Conservation (phyloP, 306 rosid genomes). For the Arachis stenosperma region DNA sequence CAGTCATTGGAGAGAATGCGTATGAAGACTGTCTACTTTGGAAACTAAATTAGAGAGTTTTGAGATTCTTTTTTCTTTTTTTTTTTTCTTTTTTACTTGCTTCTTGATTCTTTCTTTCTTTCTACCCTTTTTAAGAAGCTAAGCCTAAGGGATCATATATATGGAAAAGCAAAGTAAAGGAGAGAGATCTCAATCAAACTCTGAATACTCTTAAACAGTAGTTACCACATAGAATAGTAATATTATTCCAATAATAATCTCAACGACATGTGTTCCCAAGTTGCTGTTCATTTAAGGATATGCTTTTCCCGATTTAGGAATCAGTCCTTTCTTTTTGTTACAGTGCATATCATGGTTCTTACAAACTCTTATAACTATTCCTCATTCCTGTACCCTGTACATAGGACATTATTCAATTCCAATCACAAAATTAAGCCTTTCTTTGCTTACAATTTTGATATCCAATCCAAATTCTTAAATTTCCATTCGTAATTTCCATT, state of each 20-base stretch:
- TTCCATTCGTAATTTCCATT: no score
- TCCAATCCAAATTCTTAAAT: no score
- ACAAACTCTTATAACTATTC: no score
- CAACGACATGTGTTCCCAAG: constrained; percentile 47
- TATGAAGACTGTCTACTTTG: constrained; percentile 78
- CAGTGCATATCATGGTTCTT: constrained; percentile 29
- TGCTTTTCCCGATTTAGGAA: constrained; percentile 60
- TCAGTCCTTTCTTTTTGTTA: constrained; percentile 37
- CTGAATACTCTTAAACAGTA: constrained; percentile 51
- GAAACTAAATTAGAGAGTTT: constrained; percentile 59
- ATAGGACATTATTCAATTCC: no score
- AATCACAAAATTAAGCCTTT: no score
- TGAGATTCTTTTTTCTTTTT: constrained; percentile 51
- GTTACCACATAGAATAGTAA: constrained; percentile 41
- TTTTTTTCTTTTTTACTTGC: constrained; percentile 21
- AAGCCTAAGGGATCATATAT: constrained; percentile 52
- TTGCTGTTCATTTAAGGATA: constrained; percentile 41
- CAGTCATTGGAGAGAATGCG: constrained; percentile 61
- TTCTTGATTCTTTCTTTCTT: constrained; percentile 15
- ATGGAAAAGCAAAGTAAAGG: constrained; percentile 50
- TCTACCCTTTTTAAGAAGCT: constrained; percentile 40
- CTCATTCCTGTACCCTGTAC: no score
- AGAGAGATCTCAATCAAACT: no score
- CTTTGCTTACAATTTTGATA: no score
- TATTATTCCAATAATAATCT: no score